Evolutionary conservation across 352 stramenopile species (phyloP).

Genomic region (Peronospora destructor): DNA sequence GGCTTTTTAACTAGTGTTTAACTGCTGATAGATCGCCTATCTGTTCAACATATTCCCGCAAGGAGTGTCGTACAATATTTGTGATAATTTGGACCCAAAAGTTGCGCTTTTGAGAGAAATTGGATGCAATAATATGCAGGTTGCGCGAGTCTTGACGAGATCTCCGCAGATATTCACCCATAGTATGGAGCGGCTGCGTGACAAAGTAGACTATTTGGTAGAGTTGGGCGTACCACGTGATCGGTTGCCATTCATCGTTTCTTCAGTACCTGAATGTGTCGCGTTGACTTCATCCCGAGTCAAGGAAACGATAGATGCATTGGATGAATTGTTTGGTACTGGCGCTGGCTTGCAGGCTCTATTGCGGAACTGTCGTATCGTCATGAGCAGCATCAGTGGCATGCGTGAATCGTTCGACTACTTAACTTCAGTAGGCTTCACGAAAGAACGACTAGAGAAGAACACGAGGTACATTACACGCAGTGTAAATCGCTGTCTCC

Average conservation of each 20-base stretch:
- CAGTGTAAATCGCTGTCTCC: conserved; percentile 32
- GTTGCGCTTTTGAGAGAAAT: conserved; percentile 27
- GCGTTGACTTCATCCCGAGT: conserved; percentile 31
- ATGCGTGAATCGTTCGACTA: conserved; percentile 39
- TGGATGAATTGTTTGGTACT: conserved; percentile 41
- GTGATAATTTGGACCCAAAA: conserved; percentile 39
- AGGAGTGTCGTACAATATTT: conserved; percentile 25
- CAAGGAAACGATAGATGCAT: conserved; percentile 31
- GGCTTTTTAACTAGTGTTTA: background rate
- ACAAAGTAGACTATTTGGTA: conserved; percentile 28
- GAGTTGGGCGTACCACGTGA: conserved; percentile 29
- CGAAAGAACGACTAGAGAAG: conserved; percentile 24
- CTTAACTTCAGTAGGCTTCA: conserved; percentile 30
- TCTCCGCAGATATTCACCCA: conserved; percentile 37
- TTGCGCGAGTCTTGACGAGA: conserved; percentile 36
- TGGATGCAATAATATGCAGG: conserved; percentile 30
- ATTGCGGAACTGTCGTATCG: conserved; percentile 27
- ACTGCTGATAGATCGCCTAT: conserved; percentile 38
- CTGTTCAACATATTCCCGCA: conserved; percentile 46
- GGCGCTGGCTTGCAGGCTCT: conserved; percentile 20
- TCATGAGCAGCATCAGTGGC: conserved; percentile 45
- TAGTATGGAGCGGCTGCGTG: conserved; percentile 28
- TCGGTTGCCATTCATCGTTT: conserved; percentile 29
- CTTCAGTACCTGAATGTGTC: conserved; percentile 36
- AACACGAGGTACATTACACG: conserved; percentile 37